Evolutionary conservation across 148 eudicot species (phyloP).

Genomic region (Gaultheria prostrata): DNA sequence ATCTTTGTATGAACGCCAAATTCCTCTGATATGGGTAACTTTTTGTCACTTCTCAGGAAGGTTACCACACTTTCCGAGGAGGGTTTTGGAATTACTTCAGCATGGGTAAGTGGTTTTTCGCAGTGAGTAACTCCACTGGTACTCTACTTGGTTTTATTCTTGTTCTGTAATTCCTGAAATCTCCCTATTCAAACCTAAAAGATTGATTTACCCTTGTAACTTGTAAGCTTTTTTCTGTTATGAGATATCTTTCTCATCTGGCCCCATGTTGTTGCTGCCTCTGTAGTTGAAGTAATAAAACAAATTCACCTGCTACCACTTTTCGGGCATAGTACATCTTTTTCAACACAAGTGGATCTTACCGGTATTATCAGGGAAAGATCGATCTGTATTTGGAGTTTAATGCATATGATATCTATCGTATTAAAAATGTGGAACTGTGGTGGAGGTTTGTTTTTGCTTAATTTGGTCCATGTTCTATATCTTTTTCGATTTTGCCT

Average conservation of each 20-base stretch:
- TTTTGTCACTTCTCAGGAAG: conserved; percentile 57
- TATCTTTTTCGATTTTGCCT: neutral
- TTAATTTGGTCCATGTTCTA: neutral
- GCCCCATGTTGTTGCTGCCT: neutral
- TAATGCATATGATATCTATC: neutral
- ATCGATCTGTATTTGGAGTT: neutral
- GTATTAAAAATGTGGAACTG: neutral
- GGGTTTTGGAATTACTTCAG: conserved; percentile 99
- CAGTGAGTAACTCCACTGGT: neutral
- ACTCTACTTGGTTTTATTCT: neutral
- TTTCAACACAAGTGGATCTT: neutral
- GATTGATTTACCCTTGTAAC: neutral
- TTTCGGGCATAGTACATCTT: neutral
- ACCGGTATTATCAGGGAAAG: neutral
- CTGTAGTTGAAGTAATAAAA: neutral
- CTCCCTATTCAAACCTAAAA: neutral
- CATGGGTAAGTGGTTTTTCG: conserved; percentile 62
- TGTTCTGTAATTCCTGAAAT: neutral
- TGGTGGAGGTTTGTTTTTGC: neutral
- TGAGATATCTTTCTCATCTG: neutral
- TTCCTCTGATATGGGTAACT: neutral
- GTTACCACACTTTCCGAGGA: conserved; percentile 74
- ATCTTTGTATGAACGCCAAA: neutral
- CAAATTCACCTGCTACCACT: neutral
- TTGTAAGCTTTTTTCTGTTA: neutral